Percentiles rank a stretch among this genome's conserved stretches.
Conservation (phyloP, 306 rosid species). For the Albizia julibrissin region DNA sequence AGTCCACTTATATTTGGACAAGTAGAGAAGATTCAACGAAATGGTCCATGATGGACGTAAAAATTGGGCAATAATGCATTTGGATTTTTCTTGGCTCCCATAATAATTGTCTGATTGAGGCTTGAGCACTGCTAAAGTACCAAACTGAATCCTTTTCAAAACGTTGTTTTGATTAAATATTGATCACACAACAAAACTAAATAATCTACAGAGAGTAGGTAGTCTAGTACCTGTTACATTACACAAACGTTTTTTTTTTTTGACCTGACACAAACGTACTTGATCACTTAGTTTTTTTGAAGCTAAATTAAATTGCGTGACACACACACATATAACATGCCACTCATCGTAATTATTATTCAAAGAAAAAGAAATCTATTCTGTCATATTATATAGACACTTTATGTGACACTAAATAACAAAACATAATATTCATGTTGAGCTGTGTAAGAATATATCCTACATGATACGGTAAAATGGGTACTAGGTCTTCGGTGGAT, state of each 20-base stretch:
- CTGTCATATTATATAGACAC: not conserved
- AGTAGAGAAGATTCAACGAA: not conserved
- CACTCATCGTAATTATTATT: not conserved
- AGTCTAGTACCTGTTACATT: not conserved
- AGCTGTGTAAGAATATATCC: not conserved
- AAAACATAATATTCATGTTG: not conserved
- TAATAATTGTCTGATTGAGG: not conserved
- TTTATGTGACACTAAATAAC: not conserved
- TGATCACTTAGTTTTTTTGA: not conserved
- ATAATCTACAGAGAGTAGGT: not conserved
- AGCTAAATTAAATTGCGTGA: conserved; percentile 19
- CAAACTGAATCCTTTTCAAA: conserved; percentile 25
- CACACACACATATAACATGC: not conserved
- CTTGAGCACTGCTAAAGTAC: not conserved
- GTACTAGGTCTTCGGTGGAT: too few relatives aligned
- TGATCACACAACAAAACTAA: conserved; percentile 1
- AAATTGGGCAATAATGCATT: conserved; percentile 8
- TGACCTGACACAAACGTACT: not conserved
- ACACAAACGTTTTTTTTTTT: too few relatives aligned
- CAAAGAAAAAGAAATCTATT: not conserved
- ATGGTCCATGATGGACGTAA: conserved; percentile 33
- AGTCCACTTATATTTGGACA: not conserved
- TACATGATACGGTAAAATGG: too few relatives aligned
- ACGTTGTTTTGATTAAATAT: conserved; percentile 1
- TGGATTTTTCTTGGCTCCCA: not conserved